These are phyloP conservation scores for Theobroma grandiflorum DNA, from an alignment of 441 rosid species.

Conservation along the genomic window DNA sequence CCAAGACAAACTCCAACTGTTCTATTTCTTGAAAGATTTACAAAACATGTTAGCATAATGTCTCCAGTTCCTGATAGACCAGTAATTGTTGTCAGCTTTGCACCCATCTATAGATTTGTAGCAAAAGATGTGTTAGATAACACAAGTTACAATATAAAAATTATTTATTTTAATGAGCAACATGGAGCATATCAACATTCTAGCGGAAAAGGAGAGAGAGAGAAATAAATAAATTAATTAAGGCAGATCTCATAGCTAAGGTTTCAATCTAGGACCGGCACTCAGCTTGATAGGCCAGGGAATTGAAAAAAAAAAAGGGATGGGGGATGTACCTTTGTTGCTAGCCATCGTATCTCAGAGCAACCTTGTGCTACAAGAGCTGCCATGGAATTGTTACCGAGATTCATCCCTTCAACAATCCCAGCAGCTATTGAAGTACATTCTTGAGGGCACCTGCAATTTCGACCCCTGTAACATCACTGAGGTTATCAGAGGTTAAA, in stretches of 20 bases:
- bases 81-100: conserved; percentile 86
- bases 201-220: neutral
- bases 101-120: conserved; percentile 79
- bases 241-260: conserved; percentile 18
- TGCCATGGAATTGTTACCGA: conserved; percentile 97
- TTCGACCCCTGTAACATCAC: conserved; percentile 98
- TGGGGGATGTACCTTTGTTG: conserved; percentile 66
- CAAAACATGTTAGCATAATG: conserved; percentile 94
- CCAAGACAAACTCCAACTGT: conserved; percentile 93
- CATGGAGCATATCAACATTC: neutral
- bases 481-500: conserved; percentile 85
- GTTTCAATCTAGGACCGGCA: conserved; percentile 8
- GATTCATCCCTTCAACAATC: conserved; percentile 92
- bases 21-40: conserved; percentile 89
- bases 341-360: conserved; percentile 94
- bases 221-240: neutral
- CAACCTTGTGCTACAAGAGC: conserved; percentile 98
- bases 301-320: neutral
- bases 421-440: conserved; percentile 96
- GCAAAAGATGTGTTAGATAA: conserved; percentile 22
- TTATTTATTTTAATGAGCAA: neutral
- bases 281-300: neutral
- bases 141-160: conserved; percentile 10
- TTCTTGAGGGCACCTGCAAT: conserved; percentile 95
- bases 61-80: conserved; percentile 96